Evolutionary conservation across 2,329 filamentous ascomycete genomes (phyloP).

Genomic region (Botryotinia globosa): DNA sequence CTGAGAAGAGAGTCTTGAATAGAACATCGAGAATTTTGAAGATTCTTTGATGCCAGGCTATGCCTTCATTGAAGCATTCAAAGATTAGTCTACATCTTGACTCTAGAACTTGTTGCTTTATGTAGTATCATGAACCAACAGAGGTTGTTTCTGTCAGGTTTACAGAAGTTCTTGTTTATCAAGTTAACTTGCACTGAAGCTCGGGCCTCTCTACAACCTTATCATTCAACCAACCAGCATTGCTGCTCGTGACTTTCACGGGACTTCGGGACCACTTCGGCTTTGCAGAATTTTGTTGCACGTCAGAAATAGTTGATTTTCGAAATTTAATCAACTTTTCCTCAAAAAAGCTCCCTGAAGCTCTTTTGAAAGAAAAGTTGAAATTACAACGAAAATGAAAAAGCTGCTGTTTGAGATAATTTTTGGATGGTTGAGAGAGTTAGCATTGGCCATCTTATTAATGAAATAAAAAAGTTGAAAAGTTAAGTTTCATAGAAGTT

Average conservation of each 20-base stretch:
- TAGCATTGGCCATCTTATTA: rapidly evolving
- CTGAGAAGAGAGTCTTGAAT: neutral
- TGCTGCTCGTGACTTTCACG: neutral
- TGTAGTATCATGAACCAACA: neutral
- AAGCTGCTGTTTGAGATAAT: neutral
- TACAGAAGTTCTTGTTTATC: neutral
- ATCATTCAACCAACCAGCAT: neutral
- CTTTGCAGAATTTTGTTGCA: neutral
- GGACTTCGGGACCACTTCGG: neutral
- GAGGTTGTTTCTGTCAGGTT: neutral
- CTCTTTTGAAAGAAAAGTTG: neutral
- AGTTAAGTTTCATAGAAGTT: neutral
- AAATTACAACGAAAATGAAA: neutral
- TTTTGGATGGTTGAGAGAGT: neutral
- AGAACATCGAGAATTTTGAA: no score
- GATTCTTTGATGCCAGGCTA: neutral
- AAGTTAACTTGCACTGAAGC: no score
- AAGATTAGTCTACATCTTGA: no score
- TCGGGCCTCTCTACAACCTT: neutral
- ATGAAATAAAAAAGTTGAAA: neutral
- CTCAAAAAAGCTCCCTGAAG: neutral
- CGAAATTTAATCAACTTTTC: neutral
- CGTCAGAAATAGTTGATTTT: neutral
- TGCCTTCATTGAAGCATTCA: neutral
- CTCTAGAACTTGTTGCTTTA: neutral